Evolutionary conservation across 192 early-diverging fungal species (phyloP).

Genomic region (Coemansia sp.): DNA sequence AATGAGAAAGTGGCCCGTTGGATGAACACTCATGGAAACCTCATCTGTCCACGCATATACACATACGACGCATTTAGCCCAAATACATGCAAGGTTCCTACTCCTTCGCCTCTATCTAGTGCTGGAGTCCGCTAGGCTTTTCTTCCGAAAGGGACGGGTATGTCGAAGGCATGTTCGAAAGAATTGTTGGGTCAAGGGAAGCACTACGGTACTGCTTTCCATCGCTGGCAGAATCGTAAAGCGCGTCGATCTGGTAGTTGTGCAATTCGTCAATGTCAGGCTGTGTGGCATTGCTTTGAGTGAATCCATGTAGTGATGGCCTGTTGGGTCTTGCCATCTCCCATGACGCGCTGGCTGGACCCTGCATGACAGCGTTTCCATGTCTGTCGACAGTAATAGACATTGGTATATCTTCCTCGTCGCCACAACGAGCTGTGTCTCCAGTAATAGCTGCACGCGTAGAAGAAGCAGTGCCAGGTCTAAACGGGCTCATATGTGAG

Average conservation of each 20-base stretch:
- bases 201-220: slow-evolving; percentile 30
- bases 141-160: slow-evolving; percentile 29
- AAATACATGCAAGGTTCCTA: too few species aligned
- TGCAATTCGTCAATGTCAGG: slow-evolving; percentile 7
- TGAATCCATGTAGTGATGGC: background rate
- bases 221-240: background rate
- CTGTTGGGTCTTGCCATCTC: background rate
- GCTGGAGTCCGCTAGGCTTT: background rate
- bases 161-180: slow-evolving; percentile 38
- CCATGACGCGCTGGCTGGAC: slow-evolving; percentile 18
- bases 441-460: background rate
- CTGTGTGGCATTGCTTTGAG: background rate
- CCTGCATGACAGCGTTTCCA: background rate
- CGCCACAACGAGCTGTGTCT: background rate
- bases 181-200: slow-evolving; percentile 46
- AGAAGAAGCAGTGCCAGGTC: background rate
- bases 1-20: background rate
- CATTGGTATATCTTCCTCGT: background rate
- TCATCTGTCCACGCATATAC: too few species aligned
- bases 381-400: background rate
- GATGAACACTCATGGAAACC: background rate
- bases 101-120: background rate
- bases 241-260: slow-evolving; percentile 35
- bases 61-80: too few species aligned
- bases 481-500: background rate